These are phyloP conservation scores for Scedosporium boydii DNA, from an alignment of 2,329 filamentous ascomycete species.

Conservation along the genomic window DNA sequence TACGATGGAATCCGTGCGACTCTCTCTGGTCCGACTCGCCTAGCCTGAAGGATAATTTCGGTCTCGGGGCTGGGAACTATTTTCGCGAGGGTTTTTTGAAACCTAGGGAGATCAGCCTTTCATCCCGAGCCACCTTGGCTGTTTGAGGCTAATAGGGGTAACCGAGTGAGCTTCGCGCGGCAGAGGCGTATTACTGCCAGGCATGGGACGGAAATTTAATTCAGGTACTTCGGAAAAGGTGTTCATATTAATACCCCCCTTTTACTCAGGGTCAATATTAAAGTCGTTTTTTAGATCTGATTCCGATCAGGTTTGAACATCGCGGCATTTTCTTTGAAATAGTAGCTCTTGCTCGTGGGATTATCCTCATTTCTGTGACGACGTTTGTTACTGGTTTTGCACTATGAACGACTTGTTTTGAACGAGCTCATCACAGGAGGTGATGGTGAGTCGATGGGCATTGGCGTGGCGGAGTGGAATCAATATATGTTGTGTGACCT, in stretches of 20 bases:
- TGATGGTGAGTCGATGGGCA: no score
- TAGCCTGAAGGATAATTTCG: neutral
- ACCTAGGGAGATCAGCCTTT: neutral
- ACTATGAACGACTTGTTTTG: neutral
- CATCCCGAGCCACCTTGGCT: neutral
- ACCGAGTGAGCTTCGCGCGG: neutral
- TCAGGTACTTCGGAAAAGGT: neutral
- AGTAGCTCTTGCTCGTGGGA: neutral
- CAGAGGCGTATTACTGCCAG: neutral
- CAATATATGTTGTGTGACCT: neutral
- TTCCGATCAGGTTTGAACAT: neutral
- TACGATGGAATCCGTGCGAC: conserved; percentile 2
- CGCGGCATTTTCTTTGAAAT: neutral
- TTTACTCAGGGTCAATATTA: neutral
- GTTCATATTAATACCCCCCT: conserved; percentile 1
- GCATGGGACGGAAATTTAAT: neutral
- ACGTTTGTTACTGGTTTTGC: neutral
- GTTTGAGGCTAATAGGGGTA: neutral
- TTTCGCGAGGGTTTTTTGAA: neutral
- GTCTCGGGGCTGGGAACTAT: neutral
- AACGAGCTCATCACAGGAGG: no score
- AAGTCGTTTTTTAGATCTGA: neutral
- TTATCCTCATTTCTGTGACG: neutral
- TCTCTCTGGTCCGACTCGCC: neutral
- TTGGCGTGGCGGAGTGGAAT: neutral